Evolutionary conservation across 1,284 basidiomycete genomes (phyloP).

Genomic region (Meripilus lineatus): DNA sequence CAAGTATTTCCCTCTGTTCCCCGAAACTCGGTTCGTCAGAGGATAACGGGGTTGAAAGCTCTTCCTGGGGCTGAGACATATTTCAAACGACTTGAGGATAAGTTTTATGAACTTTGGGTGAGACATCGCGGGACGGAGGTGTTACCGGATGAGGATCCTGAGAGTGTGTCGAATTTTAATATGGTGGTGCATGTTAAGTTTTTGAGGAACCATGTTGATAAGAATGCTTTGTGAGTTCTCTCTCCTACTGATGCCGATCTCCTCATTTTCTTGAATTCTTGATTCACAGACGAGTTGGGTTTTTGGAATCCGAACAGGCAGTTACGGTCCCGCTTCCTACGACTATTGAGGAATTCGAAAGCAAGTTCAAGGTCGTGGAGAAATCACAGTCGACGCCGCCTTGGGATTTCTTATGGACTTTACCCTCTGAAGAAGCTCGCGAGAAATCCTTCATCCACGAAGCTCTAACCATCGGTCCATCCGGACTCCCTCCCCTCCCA

Average conservation of each 20-base stretch:
- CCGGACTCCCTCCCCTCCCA: slow-evolving; percentile 31
- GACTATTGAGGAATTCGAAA: slow-evolving; percentile 42
- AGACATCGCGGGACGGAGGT: slow-evolving; percentile 60
- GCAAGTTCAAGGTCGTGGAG: slow-evolving; percentile 46
- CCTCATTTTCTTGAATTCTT: slow-evolving; percentile 16
- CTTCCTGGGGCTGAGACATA: slow-evolving; percentile 70
- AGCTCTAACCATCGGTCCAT: slow-evolving; percentile 46
- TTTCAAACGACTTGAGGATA: slow-evolving; percentile 73
- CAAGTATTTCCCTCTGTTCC: slow-evolving; percentile 76
- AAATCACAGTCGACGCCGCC: slow-evolving; percentile 36
- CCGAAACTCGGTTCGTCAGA: slow-evolving; percentile 62
- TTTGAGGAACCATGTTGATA: slow-evolving; percentile 77
- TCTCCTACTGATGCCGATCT: not conserved
- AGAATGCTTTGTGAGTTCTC: slow-evolving; percentile 70
- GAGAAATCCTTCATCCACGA: slow-evolving; percentile 63
- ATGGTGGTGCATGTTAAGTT: slow-evolving; percentile 74
- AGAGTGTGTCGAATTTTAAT: slow-evolving; percentile 71
- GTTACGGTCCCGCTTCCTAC: slow-evolving; percentile 37
- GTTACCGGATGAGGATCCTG: slow-evolving; percentile 69
- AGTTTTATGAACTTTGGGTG: slow-evolving; percentile 76
- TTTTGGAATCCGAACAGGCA: slow-evolving; percentile 39
- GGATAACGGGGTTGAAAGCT: slow-evolving; percentile 54
- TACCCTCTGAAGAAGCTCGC: slow-evolving; percentile 64
- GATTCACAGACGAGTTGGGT: slow-evolving; percentile 48
- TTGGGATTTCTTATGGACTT: slow-evolving; percentile 75